Conservation (phyloP, 306 rosid species). For the Gastrolobium villosum region DNA sequence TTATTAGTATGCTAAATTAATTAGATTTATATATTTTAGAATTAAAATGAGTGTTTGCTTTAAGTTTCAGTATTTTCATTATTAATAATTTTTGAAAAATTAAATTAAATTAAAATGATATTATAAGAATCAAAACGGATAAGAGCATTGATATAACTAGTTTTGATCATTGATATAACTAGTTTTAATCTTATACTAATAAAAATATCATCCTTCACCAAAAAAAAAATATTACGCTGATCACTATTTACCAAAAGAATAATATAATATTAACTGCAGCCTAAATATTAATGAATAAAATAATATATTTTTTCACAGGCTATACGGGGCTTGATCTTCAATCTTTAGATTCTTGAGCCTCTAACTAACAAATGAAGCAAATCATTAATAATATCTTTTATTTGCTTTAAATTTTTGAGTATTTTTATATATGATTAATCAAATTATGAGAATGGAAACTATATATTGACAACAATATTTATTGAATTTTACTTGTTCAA, state of each 20-base stretch:
- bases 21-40: no score
- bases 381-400: no score
- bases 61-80: neutral
- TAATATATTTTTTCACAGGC: neutral
- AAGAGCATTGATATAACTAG: neutral
- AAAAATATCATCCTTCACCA: no score
- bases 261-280: neutral
- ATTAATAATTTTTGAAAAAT: no score
- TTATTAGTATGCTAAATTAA: no score
- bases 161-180: neutral
- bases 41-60: neutral
- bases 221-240: neutral
- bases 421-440: neutral
- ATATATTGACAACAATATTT: no score
- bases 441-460: neutral
- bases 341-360: neutral
- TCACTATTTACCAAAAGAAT: neutral
- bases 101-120: neutral
- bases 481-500: no score
- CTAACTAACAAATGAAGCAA: neutral
- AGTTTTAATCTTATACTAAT: neutral
- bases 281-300: neutral
- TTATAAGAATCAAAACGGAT: neutral
- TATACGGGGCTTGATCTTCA: neutral
- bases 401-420: neutral